Evolutionary conservation across 257 asterid genomes (phyloP).

Genomic region (Knoxia roxburghii): DNA sequence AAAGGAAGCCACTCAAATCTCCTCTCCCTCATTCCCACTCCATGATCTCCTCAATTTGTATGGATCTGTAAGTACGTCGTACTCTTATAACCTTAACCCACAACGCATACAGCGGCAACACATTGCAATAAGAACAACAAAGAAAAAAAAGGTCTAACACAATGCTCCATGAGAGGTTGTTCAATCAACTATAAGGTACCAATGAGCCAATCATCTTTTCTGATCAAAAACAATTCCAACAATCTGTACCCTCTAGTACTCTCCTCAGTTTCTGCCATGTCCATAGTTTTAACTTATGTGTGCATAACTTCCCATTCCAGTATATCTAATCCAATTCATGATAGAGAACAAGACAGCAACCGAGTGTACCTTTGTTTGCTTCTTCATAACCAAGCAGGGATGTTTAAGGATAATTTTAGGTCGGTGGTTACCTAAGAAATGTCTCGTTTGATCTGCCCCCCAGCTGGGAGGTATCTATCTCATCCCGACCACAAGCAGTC

Average conservation of each 20-base stretch:
- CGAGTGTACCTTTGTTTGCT: no score
- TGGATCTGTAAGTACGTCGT: not conserved
- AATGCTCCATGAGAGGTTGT: not conserved
- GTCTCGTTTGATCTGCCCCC: no score
- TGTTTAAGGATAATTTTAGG: no score
- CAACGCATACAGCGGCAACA: not conserved
- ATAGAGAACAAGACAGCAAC: no score
- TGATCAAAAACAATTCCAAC: not conserved
- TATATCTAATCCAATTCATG: not conserved
- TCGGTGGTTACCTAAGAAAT: no score
- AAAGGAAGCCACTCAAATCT: not conserved
- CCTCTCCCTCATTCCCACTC: not conserved
- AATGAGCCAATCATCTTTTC: not conserved
- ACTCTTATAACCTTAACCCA: not conserved
- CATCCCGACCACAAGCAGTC: no score
- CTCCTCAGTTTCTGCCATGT: not conserved
- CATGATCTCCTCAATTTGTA: not conserved
- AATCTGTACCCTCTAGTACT: not conserved
- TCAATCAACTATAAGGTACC: not conserved
- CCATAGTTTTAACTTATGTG: not conserved
- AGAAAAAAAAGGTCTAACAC: not conserved
- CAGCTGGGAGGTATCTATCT: no score
- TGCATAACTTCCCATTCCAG: not conserved
- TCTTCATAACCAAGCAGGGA: no score
- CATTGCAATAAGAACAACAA: not conserved